Evolutionary conservation across 495 filamentous ascomycete species (phyloP), one percentile per base, ranked within the genome.

Genomic region (Trichoderma erinaceum): DNA sequence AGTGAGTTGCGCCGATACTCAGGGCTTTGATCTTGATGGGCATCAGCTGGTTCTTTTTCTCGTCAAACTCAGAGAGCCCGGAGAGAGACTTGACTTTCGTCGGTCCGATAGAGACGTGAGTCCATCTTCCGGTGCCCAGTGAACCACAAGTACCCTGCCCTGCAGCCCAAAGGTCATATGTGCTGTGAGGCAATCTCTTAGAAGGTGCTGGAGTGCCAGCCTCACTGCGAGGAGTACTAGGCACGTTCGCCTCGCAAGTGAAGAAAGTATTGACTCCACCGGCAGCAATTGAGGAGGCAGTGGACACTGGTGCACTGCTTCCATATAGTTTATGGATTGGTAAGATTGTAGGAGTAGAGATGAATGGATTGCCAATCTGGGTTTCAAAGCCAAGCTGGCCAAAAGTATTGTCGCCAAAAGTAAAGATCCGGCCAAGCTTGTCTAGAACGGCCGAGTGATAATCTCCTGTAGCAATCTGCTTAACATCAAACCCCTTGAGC

Each of bases 211-310:
- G 35, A 63, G 25, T 7, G n/a, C 2, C 48, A 21, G 23, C 43
- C n/a, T 46, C 65, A 43, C 11, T 27, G 27, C 18, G 13, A 8
- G 11, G 32, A 10, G 7, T 13, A 63, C 23, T 41, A 69, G 38
- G 74, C 25, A 43, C 84, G 67, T 85, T 86, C 15, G 90, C 89
- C 75, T 98, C 93, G 64, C 97, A 83, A 10, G 86, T 91, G 72
- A 97, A 91, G 78, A 90, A 98, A 71, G 86, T 93, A 72, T 90
- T 96, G 32, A 82, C 80, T 8, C 95, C 95, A 32, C 95, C 95
- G 10, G 95, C 95, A 27, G 88, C 87, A 70, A 99, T 86, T 16
- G 80, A 81, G 15, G 89, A 96, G 4, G 91, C 87, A 46, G 78
- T 80, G 1, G 92, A 83, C 29, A 81, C 67, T 21, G 84, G 82